These are phyloP conservation scores for Ambispora gerdemannii DNA, from an alignment of 192 early-diverging fungal species.

Conservation along the genomic window DNA sequence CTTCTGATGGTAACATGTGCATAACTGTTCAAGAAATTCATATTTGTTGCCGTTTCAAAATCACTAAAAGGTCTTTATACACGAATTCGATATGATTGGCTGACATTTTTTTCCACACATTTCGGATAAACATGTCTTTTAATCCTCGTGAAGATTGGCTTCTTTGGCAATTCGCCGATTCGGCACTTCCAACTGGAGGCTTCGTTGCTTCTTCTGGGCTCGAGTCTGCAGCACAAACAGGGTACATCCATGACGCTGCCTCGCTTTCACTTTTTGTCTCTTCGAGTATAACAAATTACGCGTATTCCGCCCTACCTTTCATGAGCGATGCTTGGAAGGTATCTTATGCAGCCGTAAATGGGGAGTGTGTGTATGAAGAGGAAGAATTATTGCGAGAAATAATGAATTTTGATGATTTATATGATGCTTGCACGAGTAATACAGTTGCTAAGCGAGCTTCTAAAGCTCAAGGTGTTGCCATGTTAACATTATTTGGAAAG, in stretches of 20 bases:
- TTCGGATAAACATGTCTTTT: neutral
- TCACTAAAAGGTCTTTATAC: neutral
- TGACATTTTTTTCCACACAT: neutral
- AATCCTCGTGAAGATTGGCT: conserved; percentile 55
- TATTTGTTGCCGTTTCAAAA: neutral
- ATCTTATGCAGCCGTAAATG: conserved; percentile 27
- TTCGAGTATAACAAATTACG: conserved; percentile 65
- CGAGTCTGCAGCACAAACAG: conserved; percentile 76
- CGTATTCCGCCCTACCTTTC: conserved; percentile 67
- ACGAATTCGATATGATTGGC: neutral
- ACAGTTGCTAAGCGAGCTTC: conserved; percentile 65
- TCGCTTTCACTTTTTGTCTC: conserved; percentile 50
- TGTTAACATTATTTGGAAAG: conserved; percentile 59
- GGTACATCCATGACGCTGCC: conserved; percentile 46
- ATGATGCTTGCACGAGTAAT: conserved; percentile 53
- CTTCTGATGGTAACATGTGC: no score
- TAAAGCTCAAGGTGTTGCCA: conserved; percentile 64
- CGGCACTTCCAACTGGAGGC: conserved; percentile 90
- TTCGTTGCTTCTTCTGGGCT: conserved; percentile 92
- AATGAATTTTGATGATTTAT: conserved; percentile 40
- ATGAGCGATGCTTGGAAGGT: conserved; percentile 54
- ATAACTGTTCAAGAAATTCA: neutral
- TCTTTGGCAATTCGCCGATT: conserved; percentile 84
- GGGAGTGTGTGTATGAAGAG: conserved; percentile 22
- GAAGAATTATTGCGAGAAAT: conserved; percentile 34